Conservation (phyloP, 257 asterid genomes). For the Nicotiana undulata region DNA sequence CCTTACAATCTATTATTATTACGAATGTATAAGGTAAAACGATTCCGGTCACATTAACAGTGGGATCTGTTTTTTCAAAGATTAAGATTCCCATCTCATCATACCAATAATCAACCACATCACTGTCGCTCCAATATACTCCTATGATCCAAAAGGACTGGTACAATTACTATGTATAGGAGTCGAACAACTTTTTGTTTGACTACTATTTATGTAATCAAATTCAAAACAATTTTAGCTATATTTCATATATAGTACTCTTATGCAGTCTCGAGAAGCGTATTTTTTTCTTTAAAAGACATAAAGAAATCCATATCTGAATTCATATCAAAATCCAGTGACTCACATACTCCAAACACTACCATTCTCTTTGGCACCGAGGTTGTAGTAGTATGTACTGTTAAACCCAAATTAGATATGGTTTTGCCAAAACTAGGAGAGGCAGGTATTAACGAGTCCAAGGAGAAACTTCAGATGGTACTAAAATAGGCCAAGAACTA, state of each 20-base stretch:
- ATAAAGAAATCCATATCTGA: neutral
- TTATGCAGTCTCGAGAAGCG: neutral
- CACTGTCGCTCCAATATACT: neutral
- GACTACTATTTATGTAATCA: neutral
- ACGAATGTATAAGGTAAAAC: neutral
- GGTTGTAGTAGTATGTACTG: neutral
- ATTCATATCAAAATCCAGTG: neutral
- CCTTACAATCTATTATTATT: neutral
- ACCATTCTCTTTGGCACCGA: neutral
- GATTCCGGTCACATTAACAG: neutral
- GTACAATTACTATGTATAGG: conserved; percentile 1
- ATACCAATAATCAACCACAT: neutral
- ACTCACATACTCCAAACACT: neutral
- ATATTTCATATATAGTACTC: neutral
- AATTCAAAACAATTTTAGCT: neutral
- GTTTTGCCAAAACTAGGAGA: neutral
- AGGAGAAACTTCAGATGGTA: neutral
- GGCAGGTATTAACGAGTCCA: neutral
- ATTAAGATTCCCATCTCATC: neutral
- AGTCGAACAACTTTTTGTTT: neutral
- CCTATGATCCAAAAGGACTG: neutral
- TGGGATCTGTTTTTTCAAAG: neutral
- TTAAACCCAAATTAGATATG: neutral
- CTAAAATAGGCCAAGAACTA: neutral
- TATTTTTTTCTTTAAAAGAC: neutral